Evolutionary conservation across 75 land plant genomes (phyloP), one percentile per base, ranked within the genome.

Genomic region (Selaginella tamariscina): DNA sequence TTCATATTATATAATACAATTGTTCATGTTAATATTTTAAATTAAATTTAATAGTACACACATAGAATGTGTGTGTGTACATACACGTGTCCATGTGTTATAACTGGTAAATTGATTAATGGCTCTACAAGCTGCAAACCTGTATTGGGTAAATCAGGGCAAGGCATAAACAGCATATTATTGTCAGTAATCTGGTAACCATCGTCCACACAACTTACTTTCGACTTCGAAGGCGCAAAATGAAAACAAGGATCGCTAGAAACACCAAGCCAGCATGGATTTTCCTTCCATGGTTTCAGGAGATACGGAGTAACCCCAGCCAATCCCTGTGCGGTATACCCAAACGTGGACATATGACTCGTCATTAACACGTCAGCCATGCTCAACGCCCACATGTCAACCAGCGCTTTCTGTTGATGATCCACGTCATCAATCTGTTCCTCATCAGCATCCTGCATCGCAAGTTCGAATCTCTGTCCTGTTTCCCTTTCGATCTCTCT

Each of bases 241-340:
- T 70, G 72, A 65, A 70, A 70, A 44, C 72, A 70, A 1, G 72
- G 72, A 27, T 70, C 67, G 33, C 44, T 24, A 65, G 72, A 70
- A 20, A 32, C 66, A 8, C 68, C 15, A 44, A 18, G 55, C 72
- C 72, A 63, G 39, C 72, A 70, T 0, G 68, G 30, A 23, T 62
- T 32, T 32, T 70, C 67, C 5, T n/a, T 33, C 72, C 72, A 70
- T 8, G 72, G 72, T 32, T 70, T 70, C 49, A 70, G 72, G 27
- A 56, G 39, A 32, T 30, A 70, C 0, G 72, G 72, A 24, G 72
- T 62, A 8, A 69, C 1, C 9, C 71, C 49, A 5, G 49, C 49
- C 49, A 39, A 15, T 5, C 49, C 49, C 49, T 39, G 49, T 5
- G 49, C 49, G 11, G 49, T 39, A 39, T 39, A 39, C 11, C 49